These are phyloP conservation scores for Solanum sejunctum DNA, from an alignment of 257 asterid genomes.

Conservation along the genomic window DNA sequence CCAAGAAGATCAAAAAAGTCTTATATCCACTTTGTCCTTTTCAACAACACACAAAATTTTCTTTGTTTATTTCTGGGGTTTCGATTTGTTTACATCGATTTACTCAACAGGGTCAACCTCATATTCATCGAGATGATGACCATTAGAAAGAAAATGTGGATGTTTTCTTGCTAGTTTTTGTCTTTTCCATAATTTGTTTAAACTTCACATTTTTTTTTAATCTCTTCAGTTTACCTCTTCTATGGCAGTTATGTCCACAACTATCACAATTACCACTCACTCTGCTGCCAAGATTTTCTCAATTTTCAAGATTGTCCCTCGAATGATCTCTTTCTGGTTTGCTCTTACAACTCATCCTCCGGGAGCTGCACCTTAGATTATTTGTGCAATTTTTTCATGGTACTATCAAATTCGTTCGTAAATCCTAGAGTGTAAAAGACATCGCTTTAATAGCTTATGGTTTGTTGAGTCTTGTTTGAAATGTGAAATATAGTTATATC, in stretches of 20 bases:
- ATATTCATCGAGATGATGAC: constrained; percentile 39
- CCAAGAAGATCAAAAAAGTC: neutral
- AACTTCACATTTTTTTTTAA: constrained; percentile 5
- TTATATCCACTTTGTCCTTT: neutral
- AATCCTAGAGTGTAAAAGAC: neutral
- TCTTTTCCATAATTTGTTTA: constrained; percentile 3
- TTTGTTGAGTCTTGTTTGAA: neutral
- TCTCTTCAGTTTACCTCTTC: neutral
- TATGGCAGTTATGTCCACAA: constrained; percentile 22
- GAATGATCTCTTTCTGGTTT: constrained; percentile 67
- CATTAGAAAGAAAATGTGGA: constrained; percentile 36
- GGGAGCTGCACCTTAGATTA: constrained; percentile 64
- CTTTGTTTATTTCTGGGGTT: neutral
- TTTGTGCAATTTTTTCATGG: neutral
- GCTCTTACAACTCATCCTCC: constrained; percentile 92
- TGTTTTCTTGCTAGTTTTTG: constrained; percentile 19
- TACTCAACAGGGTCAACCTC: constrained; percentile 11
- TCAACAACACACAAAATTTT: neutral
- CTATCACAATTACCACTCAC: constrained; percentile 8
- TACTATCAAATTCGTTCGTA: neutral
- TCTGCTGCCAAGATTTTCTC: constrained; percentile 13
- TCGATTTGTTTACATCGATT: constrained; percentile 11
- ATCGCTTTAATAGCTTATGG: neutral
- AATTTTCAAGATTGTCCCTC: constrained; percentile 26
- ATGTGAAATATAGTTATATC: neutral